phyloP scores from a whole-genome alignment of 768 basidiomycete species.

The Macrolepiota albuminosa region DNA sequence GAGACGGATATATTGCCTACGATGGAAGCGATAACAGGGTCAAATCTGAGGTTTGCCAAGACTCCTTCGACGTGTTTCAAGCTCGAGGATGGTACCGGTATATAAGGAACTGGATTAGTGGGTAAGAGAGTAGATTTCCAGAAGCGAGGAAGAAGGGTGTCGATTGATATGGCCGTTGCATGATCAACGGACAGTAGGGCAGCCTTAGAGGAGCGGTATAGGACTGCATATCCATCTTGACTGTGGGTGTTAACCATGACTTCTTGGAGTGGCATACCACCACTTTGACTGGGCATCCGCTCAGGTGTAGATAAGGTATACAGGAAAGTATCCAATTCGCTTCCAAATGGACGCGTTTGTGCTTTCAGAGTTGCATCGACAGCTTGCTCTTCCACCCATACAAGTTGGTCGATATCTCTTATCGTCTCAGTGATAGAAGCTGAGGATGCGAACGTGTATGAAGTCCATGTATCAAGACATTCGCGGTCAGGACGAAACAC shows the following conservation, averaged over 20 bases:
- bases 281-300: neutral
- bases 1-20: conserved; percentile 64
- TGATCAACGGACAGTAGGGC: conserved; percentile 47
- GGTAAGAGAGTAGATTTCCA: conserved; percentile 71
- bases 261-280: conserved; percentile 12
- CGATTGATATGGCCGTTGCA: conserved; percentile 40
- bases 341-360: conserved; percentile 20
- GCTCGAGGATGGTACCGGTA: conserved; percentile 55
- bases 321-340: conserved; percentile 34
- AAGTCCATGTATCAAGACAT: conserved; percentile 35
- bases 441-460: conserved; percentile 21
- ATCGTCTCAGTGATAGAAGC: conserved; percentile 22
- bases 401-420: conserved; percentile 35
- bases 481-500: conserved; percentile 38
- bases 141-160: conserved; percentile 62
- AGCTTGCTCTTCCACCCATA: conserved; percentile 57
- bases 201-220: conserved; percentile 37
- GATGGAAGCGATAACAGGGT: conserved; percentile 62
- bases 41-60: conserved; percentile 57
- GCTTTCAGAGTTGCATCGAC: conserved; percentile 42
- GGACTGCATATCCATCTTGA: conserved; percentile 25
- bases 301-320: conserved; percentile 17
- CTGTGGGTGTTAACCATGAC: conserved; percentile 11
- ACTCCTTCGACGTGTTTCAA: conserved; percentile 52
- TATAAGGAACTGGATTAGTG: conserved; percentile 35